Evolutionary conservation across 345 rosid species (phyloP).

Genomic region (Diplotaxis tenuifolia): DNA sequence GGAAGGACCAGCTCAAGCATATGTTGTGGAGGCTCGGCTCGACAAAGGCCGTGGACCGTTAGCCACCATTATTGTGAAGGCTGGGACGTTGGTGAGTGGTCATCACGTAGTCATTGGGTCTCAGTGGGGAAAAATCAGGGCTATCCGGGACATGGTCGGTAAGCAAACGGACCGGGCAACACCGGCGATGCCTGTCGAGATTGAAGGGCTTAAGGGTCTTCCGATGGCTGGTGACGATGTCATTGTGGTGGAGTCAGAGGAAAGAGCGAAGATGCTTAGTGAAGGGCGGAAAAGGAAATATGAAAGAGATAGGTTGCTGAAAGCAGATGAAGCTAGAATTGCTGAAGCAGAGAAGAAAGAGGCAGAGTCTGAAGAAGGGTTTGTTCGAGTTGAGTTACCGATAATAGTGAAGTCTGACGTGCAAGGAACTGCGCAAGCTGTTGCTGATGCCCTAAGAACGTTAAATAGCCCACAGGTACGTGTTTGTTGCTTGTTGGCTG

Average conservation of each 20-base stretch:
- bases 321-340: constrained; percentile 53
- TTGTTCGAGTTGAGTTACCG: constrained; percentile 66
- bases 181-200: constrained; percentile 86
- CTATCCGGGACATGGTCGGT: constrained; percentile 73
- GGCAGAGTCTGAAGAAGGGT: constrained; percentile 43
- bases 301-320: constrained; percentile 66
- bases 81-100: constrained; percentile 81
- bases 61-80: constrained; percentile 84
- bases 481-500: too few relatives aligned
- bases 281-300: constrained; percentile 74
- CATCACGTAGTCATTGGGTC: constrained; percentile 80
- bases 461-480: constrained; percentile 95
- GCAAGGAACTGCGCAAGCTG: constrained; percentile 98
- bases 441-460: constrained; percentile 79
- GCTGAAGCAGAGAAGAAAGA: constrained; percentile 41
- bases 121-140: constrained; percentile 92
- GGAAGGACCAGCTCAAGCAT: constrained; percentile 95
- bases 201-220: constrained; percentile 92
- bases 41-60: constrained; percentile 90
- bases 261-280: constrained; percentile 89
- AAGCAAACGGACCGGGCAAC: constrained; percentile 59
- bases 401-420: constrained; percentile 84
- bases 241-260: constrained; percentile 83
- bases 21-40: constrained; percentile 92
- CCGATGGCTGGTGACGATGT: constrained; percentile 98